phyloP scores from a whole-genome alignment of 176 grass and related monocot genomes.

The Areca catechu region DNA sequence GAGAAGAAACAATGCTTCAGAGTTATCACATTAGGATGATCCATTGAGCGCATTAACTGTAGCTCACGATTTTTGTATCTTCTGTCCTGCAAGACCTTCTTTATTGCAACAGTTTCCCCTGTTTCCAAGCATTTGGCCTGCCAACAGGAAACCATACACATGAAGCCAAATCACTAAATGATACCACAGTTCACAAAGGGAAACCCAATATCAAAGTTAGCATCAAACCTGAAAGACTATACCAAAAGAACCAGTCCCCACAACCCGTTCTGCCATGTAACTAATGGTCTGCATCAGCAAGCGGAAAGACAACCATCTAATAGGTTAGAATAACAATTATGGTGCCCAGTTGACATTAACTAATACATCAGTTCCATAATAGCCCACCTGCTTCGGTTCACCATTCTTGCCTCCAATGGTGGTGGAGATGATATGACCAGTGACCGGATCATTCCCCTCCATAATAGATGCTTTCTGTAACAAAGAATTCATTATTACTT shows the following conservation, averaged over 20 bases:
- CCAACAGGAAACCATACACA: neutral
- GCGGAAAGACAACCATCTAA: neutral
- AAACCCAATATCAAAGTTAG: no score
- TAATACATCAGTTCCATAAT: neutral
- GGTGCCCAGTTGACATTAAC: no score
- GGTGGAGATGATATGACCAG: slow-evolving; percentile 46
- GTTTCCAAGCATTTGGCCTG: slow-evolving; percentile 21
- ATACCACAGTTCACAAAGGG: neutral
- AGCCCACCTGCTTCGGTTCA: slow-evolving; percentile 46
- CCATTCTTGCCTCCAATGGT: slow-evolving; percentile 50
- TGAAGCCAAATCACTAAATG: neutral
- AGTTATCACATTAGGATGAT: slow-evolving; percentile 20
- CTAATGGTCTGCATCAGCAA: slow-evolving; percentile 47
- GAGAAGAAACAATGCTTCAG: slow-evolving; percentile 19
- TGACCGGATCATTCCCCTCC: slow-evolving; percentile 27
- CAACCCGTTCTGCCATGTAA: slow-evolving; percentile 69
- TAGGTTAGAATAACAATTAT: no score
- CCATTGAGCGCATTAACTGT: slow-evolving; percentile 16
- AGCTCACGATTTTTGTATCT: slow-evolving; percentile 23
- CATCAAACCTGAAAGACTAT: slow-evolving; percentile 56
- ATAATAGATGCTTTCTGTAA: slow-evolving; percentile 30
- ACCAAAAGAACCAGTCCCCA: slow-evolving; percentile 75
- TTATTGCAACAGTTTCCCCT: slow-evolving; percentile 18
- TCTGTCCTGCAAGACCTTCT: slow-evolving; percentile 20
- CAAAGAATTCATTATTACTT: neutral